Base-by-base conservation (phyloP, 345 rosid genomes). In the Brassica carinata region DNA sequence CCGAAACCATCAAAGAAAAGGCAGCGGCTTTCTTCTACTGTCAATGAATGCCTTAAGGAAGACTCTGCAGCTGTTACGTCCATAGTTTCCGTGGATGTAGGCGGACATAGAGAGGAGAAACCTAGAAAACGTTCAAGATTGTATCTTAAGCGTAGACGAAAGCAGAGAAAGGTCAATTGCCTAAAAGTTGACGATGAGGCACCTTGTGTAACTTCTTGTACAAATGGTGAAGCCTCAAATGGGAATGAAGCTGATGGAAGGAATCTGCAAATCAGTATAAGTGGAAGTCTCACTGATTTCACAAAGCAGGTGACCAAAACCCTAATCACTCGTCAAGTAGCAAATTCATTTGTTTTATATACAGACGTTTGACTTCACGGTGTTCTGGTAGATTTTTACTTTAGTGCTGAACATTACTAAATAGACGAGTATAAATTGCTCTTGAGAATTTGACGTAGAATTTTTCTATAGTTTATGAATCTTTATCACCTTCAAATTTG, bases 401-500 rank as follows among this genome's bases (percentile, higher is more conserved):
- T 8, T 36, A 38, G 18, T 18, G 53, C 64, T 74, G 53, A 62
- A 31, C 33, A 11, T 45, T 8, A 23, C 29, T 43, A 43, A 43
- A 73, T 27, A 29, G 33, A 72, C 33, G 9, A 27, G 15, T 53
- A 38, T 55, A 10, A 64, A 7, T 59, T 66, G 53, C 63, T 66
- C 69, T 40, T 58, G 19, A n/a, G 34, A 72, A 27, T 10, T 69
- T 74, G 27, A 55, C 27, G 17, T 77, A 23, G 43, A 23, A 7
- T 5, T 55, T 51, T 36, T 57, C 17, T 68, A 9, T 61, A 61
- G 18, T 67, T 61, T n/a, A 51, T 51, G 18, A n/a, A 45, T 34
- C 77, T 64, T 64, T 72, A 17, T 65, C 61, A 34, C 69, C 48
- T 85, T 79, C 89, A 87, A 87, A 74, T 83, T 78, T 83, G n/a